phyloP scores from a whole-genome alignment of 2,329 filamentous ascomycete genomes.

The Sporothrix sp. region DNA sequence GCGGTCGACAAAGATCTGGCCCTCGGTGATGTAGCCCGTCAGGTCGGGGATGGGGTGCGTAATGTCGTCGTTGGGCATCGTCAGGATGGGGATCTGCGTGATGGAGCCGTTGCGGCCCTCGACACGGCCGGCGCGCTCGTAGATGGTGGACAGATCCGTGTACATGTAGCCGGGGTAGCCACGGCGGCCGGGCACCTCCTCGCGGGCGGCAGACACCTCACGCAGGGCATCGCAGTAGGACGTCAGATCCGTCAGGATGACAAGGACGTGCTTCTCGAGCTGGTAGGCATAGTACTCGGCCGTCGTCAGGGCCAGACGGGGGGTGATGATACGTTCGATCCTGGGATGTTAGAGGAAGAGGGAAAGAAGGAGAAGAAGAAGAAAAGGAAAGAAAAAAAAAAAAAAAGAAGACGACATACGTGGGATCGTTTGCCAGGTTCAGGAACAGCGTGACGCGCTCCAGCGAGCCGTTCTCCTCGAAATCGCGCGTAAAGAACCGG shows the following conservation, averaged over 20 bases:
- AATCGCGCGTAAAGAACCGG: slow-evolving; percentile 96
- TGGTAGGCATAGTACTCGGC: slow-evolving; percentile 99
- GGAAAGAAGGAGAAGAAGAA: neutral
- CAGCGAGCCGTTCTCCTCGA: slow-evolving; percentile 98
- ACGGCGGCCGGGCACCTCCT: slow-evolving; percentile 98
- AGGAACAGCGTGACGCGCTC: slow-evolving; percentile 96
- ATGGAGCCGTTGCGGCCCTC: slow-evolving; percentile 95
- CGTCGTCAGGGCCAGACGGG: slow-evolving; percentile 92
- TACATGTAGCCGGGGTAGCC: slow-evolving; percentile 99
- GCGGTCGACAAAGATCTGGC: slow-evolving; percentile 96
- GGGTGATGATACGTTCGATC: slow-evolving; percentile 99
- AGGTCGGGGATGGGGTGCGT: slow-evolving; percentile 98
- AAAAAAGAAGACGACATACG: slow-evolving; percentile 48
- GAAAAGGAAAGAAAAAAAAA: slow-evolving; percentile 15
- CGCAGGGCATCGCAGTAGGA: slow-evolving; percentile 98
- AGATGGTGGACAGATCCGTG: slow-evolving; percentile 99
- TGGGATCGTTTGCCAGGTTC: slow-evolving; percentile 98
- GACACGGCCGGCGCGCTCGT: slow-evolving; percentile 97
- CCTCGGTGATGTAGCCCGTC: slow-evolving; percentile 98
- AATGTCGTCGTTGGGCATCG: slow-evolving; percentile 99
- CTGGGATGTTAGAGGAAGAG: slow-evolving; percentile 33
- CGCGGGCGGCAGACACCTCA: slow-evolving; percentile 94
- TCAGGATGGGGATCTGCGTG: slow-evolving; percentile 96
- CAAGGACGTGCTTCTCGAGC: slow-evolving; percentile 97
- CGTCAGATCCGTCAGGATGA: slow-evolving; percentile 95